These are phyloP conservation scores for Colletotrichum shisoi DNA, from an alignment of 2,329 filamentous ascomycete species.

Conservation along the genomic window DNA sequence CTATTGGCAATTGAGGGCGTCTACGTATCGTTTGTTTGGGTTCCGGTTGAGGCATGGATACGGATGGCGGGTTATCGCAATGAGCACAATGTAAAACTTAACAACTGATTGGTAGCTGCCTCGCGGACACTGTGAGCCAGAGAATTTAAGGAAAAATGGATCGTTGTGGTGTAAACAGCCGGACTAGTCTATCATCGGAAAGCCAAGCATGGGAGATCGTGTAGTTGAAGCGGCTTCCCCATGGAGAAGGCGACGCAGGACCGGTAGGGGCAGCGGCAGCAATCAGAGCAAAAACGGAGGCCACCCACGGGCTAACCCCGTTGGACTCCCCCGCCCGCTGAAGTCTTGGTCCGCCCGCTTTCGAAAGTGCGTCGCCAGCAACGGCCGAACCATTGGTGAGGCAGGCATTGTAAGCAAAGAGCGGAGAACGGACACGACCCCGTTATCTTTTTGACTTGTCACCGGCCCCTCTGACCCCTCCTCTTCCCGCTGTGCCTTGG, in stretches of 20 bases:
- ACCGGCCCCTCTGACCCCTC: background rate
- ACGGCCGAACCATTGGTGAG: constrained; percentile 28
- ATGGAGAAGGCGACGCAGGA: constrained; percentile 24
- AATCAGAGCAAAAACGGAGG: constrained; percentile 6
- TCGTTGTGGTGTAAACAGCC: background rate
- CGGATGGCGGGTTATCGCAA: constrained; percentile 5
- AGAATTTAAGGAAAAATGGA: constrained; percentile 10
- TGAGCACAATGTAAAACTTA: background rate
- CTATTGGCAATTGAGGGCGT: constrained; percentile 39
- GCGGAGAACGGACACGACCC: constrained; percentile 27
- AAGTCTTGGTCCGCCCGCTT: constrained; percentile 28
- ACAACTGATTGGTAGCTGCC: background rate
- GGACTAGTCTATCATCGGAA: constrained; percentile 28
- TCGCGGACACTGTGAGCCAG: background rate
- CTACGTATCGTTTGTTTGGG: background rate
- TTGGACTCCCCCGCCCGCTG: constrained; percentile 9
- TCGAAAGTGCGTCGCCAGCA: constrained; percentile 6
- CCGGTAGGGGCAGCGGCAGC: background rate
- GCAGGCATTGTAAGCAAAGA: constrained; percentile 33
- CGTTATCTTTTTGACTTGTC: constrained; percentile 27
- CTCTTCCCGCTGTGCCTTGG: constrained; percentile 22
- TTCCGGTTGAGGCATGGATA: background rate
- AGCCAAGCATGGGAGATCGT: constrained; percentile 36
- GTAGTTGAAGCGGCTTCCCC: constrained; percentile 31
- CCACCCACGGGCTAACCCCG: constrained; percentile 19